A percentile compares a stretch with the other conserved stretches of the same genome.
Evolutionary conservation across 2,329 filamentous ascomycete species (phyloP).

Genomic region (Colletotrichum aenigma): DNA sequence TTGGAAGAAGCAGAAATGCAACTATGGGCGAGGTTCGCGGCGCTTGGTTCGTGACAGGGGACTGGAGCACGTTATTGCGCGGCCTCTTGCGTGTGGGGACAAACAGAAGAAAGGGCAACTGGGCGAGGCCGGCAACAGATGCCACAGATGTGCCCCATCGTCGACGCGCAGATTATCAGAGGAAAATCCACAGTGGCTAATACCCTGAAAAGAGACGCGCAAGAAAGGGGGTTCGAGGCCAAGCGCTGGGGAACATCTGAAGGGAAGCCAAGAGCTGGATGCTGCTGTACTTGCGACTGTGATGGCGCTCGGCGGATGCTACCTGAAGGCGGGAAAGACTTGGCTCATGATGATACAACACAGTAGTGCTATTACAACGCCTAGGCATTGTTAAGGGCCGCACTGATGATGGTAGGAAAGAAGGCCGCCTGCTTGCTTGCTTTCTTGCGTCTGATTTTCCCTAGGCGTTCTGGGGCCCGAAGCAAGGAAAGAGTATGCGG

Average conservation of each 20-base stretch:
- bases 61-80: not conserved
- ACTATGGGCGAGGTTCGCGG: not conserved
- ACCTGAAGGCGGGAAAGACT: not conserved
- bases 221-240: not conserved
- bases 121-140: not conserved
- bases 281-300: not conserved
- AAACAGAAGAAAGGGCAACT: not conserved
- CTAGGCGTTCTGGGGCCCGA: not conserved
- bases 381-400: not conserved
- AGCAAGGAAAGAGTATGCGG: not conserved
- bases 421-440: not conserved
- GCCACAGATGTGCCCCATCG: not conserved
- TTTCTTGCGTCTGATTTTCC: not conserved
- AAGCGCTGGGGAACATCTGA: not conserved
- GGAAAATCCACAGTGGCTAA: not conserved
- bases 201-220: not conserved
- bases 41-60: not conserved
- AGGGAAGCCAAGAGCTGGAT: not conserved
- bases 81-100: not conserved
- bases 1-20: not conserved
- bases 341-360: not conserved
- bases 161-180: not conserved
- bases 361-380: not conserved
- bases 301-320: not conserved
- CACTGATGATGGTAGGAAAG: conserved; percentile 1